Conservation (phyloP, 108 stramenopile genomes). For the Chaetoceros tenuissimus region DNA sequence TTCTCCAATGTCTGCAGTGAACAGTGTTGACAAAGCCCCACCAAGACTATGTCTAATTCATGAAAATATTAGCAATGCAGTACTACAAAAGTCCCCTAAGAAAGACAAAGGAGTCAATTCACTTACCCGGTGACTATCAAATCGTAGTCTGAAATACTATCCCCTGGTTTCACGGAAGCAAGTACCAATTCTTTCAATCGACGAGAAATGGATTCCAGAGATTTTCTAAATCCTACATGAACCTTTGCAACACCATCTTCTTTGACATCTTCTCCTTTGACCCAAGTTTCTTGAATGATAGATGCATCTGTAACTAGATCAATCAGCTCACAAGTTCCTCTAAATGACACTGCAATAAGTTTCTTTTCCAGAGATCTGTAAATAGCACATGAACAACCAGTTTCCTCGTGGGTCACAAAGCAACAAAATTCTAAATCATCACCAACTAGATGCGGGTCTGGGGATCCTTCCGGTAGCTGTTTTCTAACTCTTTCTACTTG, state of each 20-base stretch:
- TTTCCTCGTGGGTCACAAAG: constrained; percentile 65
- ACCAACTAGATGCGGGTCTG: constrained; percentile 11
- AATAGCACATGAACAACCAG: constrained; percentile 66
- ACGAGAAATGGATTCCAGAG: constrained; percentile 63
- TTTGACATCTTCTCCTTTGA: constrained; percentile 60
- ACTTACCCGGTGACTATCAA: constrained; percentile 78
- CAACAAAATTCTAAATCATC: constrained; percentile 76
- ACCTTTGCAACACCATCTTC: constrained; percentile 40
- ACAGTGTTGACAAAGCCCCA: constrained; percentile 75
- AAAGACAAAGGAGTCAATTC: too few relatives aligned
- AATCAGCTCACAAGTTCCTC: constrained; percentile 69
- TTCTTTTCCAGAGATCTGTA: constrained; percentile 56
- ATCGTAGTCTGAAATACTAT: constrained; percentile 52
- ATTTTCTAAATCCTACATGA: constrained; percentile 69
- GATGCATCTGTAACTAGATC: constrained; percentile 78
- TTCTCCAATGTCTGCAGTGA: constrained; percentile 66
- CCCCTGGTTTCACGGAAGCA: constrained; percentile 50
- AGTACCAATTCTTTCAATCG: constrained; percentile 74
- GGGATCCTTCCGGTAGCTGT: neutral
- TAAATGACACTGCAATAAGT: constrained; percentile 64
- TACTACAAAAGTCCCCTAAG: too few relatives aligned
- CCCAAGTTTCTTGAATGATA: constrained; percentile 68
- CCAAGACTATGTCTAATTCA: constrained; percentile 72
- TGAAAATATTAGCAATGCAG: too few relatives aligned
- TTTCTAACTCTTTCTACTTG: neutral